Evolutionary conservation across 352 stramenopile species (phyloP), one percentile per base, ranked within the genome.

Genomic region (Pythium biforme): DNA sequence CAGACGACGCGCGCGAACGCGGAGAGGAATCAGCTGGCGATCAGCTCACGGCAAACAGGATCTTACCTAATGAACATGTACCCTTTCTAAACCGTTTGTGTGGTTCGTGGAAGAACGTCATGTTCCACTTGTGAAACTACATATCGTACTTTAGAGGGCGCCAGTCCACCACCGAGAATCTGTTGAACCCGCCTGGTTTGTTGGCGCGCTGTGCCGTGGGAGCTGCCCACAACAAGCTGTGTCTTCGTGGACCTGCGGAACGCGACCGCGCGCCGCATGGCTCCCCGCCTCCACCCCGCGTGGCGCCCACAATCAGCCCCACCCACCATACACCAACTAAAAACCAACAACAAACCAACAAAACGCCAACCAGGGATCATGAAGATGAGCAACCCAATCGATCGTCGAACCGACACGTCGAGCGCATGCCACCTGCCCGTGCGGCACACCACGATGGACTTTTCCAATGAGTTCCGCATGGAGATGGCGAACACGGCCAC

Each of bases 171-270:
- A 33, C n/a, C 51, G 31, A 33, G 37, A 43, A 49, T 43, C 22
- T 25, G 8, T 49, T 58, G n/a, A 39, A 23, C 10, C 51, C 33
- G 50, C 46, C 50, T 57, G 50, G 31, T 57, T 57, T 47, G 26
- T 5, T 33, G 31, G 50, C 31, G n/a, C 17, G 6, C 1, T n/a
- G 41, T 20, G 46, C 11, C 22, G 46, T 52, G 17, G 46, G 11
- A 12, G 34, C 6, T 17, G 8, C 14, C 23, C 46, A 27, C 43
- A 31, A 27, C 26, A n/a, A 9, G 22, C 43, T 10, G 22, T 20
- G 25, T 11, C 20, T 50, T 29, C 34, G 10, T 55, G 56, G 45
- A 63, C 56, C 56, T 39, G 46, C 46, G 56, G 56, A 63, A 63
- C 56, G 46, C 34, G 56, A 63, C 46, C 12, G 19, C 2, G 11